phyloP scores from a whole-genome alignment of 179 eudicot genomes.

The Beta corolliflora region DNA sequence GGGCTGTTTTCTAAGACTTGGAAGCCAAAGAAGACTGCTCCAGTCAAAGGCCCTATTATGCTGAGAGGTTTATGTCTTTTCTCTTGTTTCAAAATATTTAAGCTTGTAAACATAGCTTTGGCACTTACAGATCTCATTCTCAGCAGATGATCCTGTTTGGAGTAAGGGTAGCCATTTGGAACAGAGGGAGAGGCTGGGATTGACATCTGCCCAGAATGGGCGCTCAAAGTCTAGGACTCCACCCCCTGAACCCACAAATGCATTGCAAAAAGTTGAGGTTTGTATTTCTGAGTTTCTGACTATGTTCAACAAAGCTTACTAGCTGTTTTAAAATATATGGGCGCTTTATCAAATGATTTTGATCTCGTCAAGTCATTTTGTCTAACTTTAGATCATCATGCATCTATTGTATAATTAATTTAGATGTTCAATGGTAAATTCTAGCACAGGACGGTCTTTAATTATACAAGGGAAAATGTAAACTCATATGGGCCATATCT shows the following conservation, averaged over 20 bases:
- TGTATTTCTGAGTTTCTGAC: slow-evolving; percentile 5
- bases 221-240: slow-evolving; percentile 51
- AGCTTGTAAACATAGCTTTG: background rate
- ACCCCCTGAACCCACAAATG: slow-evolving; percentile 72
- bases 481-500: too few species aligned
- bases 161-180: slow-evolving; percentile 70
- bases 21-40: slow-evolving; percentile 79
- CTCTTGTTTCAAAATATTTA: background rate
- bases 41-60: slow-evolving; percentile 69
- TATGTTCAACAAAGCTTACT: background rate
- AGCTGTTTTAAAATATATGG: background rate
- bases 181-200: slow-evolving; percentile 77
- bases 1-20: slow-evolving; percentile 91
- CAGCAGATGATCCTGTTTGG: slow-evolving; percentile 65
- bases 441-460: too few species aligned
- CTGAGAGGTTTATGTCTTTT: slow-evolving; percentile 52
- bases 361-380: background rate
- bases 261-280: slow-evolving; percentile 90
- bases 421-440: too few species aligned
- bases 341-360: background rate
- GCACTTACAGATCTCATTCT: slow-evolving; percentile 7
- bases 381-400: background rate
- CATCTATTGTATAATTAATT: background rate
- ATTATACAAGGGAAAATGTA: too few species aligned
- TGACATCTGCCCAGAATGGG: slow-evolving; percentile 50